Conservation (phyloP, 352 stramenopile genomes). For the Phytopythium delawarense region DNA sequence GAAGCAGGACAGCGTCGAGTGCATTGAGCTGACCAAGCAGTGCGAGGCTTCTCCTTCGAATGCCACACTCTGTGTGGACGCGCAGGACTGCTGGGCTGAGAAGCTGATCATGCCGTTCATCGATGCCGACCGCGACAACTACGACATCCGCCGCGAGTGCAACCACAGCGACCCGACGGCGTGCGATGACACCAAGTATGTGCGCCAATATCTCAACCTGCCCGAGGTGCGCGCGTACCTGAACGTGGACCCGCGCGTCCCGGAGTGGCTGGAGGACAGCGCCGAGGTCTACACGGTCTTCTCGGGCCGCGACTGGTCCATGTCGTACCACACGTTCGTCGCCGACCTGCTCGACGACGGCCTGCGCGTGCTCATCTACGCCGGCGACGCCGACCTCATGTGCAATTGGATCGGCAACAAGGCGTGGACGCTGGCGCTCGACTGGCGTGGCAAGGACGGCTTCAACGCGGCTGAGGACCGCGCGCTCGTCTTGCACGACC, state of each 20-base stretch:
- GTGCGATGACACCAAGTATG: conserved; percentile 45
- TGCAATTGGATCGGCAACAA: conserved; percentile 95
- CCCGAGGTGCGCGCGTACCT: conserved; percentile 28
- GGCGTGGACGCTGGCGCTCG: conserved; percentile 88
- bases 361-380: conserved; percentile 90
- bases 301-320: conserved; percentile 88
- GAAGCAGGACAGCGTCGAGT: conserved; percentile 30
- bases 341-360: conserved; percentile 73
- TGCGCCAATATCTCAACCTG: conserved; percentile 62
- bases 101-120: conserved; percentile 43
- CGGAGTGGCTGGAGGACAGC: conserved; percentile 85
- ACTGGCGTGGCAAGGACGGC: conserved; percentile 83
- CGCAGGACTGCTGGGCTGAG: conserved; percentile 30
- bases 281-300: conserved; percentile 87
- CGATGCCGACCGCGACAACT: conserved; percentile 29
- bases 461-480: conserved; percentile 58
- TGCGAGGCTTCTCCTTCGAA: conserved; percentile 22
- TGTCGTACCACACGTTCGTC: conserved; percentile 83
- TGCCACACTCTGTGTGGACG: conserved; percentile 20
- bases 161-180: conserved; percentile 22
- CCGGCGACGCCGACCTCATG: conserved; percentile 94
- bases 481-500: conserved; percentile 26
- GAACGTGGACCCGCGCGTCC: conserved; percentile 21
- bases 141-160: conserved; percentile 41
- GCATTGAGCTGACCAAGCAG: conserved; percentile 30